Evolutionary conservation across 176 grass and related monocot species (phyloP).

Genomic region (Leersia perrieri): DNA sequence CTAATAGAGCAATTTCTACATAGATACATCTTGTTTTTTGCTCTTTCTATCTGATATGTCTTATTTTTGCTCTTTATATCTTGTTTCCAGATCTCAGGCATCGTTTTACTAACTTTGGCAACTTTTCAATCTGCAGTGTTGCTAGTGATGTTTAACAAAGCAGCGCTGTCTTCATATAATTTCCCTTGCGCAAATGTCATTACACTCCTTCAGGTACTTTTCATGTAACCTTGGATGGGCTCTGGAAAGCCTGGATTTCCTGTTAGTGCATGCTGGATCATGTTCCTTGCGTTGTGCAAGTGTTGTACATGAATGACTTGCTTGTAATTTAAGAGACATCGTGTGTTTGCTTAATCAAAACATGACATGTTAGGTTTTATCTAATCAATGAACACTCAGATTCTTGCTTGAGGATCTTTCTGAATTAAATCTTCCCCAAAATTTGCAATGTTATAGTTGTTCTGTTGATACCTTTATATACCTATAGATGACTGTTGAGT

Average conservation of each 20-base stretch:
- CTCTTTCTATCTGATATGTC: background rate
- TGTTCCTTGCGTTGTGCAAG: background rate
- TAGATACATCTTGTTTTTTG: background rate
- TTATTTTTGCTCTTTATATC: background rate
- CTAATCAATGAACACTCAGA: background rate
- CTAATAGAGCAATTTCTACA: background rate
- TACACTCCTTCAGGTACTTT: conserved; percentile 91
- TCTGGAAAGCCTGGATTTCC: background rate
- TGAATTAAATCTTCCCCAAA: background rate
- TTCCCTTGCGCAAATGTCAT: conserved; percentile 96
- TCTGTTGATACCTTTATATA: background rate
- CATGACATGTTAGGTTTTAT: background rate
- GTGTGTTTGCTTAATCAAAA: background rate
- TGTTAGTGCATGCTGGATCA: background rate
- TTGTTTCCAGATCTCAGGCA: background rate
- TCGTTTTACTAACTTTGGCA: conserved; percentile 25
- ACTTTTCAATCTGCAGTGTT: conserved; percentile 64
- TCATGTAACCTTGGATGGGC: conserved; percentile 26
- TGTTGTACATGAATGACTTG: background rate
- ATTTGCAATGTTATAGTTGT: background rate
- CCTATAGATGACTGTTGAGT: background rate
- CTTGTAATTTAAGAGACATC: background rate
- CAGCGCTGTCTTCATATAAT: conserved; percentile 87
- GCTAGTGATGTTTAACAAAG: conserved; percentile 98
- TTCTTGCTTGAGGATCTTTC: background rate